These are phyloP conservation scores for Phytophthora ohioensis DNA, from an alignment of 352 stramenopile genomes.

Conservation along the genomic window DNA sequence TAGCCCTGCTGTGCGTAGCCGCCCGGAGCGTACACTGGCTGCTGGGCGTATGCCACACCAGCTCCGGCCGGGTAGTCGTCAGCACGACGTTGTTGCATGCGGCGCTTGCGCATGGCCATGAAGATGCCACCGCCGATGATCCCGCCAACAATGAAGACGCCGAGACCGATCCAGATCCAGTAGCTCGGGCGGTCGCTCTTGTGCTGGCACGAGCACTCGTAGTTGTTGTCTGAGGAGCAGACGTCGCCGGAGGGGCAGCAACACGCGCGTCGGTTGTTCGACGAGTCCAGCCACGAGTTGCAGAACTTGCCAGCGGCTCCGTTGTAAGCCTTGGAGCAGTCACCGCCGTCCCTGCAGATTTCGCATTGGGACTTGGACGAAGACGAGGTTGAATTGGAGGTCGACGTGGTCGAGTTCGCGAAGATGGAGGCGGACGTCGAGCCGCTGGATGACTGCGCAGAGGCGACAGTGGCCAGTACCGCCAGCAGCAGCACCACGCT, in stretches of 20 bases:
- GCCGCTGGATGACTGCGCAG: slow-evolving; percentile 27
- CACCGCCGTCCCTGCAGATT: slow-evolving; percentile 56
- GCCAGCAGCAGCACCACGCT: slow-evolving; percentile 16
- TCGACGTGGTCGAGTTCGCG: slow-evolving; percentile 29
- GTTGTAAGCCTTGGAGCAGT: slow-evolving; percentile 65
- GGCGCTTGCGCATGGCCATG: slow-evolving; percentile 49
- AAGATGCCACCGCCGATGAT: slow-evolving; percentile 46
- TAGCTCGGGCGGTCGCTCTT: slow-evolving; percentile 29
- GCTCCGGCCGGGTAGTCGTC: slow-evolving; percentile 24
- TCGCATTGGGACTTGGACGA: slow-evolving; percentile 48
- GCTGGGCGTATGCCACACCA: slow-evolving; percentile 24
- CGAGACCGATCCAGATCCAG: slow-evolving; percentile 46
- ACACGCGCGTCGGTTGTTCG: slow-evolving; percentile 51
- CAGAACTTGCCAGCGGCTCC: slow-evolving; percentile 56
- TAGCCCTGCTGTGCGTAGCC: slow-evolving; percentile 48
- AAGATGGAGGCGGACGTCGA: slow-evolving; percentile 31
- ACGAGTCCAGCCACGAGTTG: slow-evolving; percentile 55
- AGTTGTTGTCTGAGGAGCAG: slow-evolving; percentile 50
- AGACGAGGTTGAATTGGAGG: slow-evolving; percentile 19
- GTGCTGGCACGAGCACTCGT: slow-evolving; percentile 56
- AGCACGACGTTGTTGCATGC: slow-evolving; percentile 30
- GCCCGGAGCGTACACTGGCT: slow-evolving; percentile 44
- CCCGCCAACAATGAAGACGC: slow-evolving; percentile 39
- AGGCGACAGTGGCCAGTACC: slow-evolving; percentile 10
- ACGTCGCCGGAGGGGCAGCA: slow-evolving; percentile 56